Evolutionary conservation across 2,329 filamentous ascomycete species (phyloP), one percentile per base, ranked within the genome.

Genomic region (Cylindrodendrum hubeiense): DNA sequence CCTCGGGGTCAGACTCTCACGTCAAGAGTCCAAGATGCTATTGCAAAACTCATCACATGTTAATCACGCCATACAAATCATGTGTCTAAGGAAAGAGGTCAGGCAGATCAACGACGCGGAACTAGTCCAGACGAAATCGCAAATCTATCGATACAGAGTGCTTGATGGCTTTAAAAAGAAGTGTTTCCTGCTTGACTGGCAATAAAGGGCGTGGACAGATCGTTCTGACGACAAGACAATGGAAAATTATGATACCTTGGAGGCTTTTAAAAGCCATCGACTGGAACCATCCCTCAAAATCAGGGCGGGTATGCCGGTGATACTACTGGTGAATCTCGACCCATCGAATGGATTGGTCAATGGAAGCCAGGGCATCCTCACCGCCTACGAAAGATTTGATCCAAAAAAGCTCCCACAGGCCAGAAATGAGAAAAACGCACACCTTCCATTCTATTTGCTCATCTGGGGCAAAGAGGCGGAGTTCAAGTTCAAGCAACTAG

Each of bases 41-140:
- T 79, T 87, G 60, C 77, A 85, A 22, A 83, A 86, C 56, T 64
- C 77, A 0, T 81, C 79, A 4, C 74, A 82, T 5, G 81, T 81
- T 0, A 69, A 76, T 0, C 61, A 67, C 6, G 73, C 67, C 1
- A 69, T 69, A 2, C 44, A 39, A 4, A 59, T 76, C 9, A 56
- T 69, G 2, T 65, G 61, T 12, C 71, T 50, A 1, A 67, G 28
- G 21, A 4, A 6, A 1, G 63, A 73, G 49, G 67, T 70, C 2
- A 1, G 41, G 0, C 3, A 28, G 0, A 34, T 71, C 21, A 74
- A 74, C 37, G 0, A 1, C 0, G 6, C 17, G 2, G 44, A 62
- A 5, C 73, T 73, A 28, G 39, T 57, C 22, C 56, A 49, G 22
- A 51, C 67, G 4, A 65, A 30, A n/a, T 65, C 66, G 0, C 39